Percentiles rank a stretch among this genome's conserved stretches.
phyloP scores from a whole-genome alignment of 345 rosid genomes.

The Gynandropsis gynandra region DNA sequence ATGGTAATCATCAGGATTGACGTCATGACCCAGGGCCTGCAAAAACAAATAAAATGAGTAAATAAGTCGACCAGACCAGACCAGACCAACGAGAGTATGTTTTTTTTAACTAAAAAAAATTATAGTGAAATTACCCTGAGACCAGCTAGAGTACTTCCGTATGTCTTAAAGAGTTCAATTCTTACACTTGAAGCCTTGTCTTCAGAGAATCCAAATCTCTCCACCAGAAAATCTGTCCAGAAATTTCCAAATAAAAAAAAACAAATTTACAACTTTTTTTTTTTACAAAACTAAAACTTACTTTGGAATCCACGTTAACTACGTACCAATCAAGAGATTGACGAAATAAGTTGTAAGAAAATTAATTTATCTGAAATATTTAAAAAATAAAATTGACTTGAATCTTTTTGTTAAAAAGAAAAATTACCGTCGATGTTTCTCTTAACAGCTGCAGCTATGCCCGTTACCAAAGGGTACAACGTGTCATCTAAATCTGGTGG shows the following conservation, averaged over 20 bases:
- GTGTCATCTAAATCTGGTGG: slow-evolving; percentile 91
- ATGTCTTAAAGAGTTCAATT: slow-evolving; percentile 69
- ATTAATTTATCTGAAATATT: no score
- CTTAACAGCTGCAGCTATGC: slow-evolving; percentile 63
- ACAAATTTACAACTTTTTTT: not conserved
- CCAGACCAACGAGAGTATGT: not conserved
- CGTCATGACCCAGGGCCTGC: slow-evolving; percentile 68
- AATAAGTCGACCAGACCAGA: not conserved
- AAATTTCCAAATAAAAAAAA: not conserved
- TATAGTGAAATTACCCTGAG: slow-evolving; percentile 43
- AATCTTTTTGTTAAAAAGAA: not conserved
- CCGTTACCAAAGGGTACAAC: slow-evolving; percentile 60
- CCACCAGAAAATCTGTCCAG: slow-evolving; percentile 57
- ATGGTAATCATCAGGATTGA: slow-evolving; percentile 83
- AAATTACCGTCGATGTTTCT: slow-evolving; percentile 67
- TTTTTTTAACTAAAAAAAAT: not conserved
- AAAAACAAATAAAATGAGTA: slow-evolving; percentile 7
- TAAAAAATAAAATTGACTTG: not conserved
- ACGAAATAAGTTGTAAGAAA: no score
- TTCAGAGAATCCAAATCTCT: slow-evolving; percentile 56
- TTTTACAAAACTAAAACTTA: no score
- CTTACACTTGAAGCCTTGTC: slow-evolving; percentile 56
- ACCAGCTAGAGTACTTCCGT: slow-evolving; percentile 95
- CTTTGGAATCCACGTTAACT: no score
- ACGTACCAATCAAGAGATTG: no score